These are phyloP conservation scores for Salix viminalis DNA, from an alignment of 345 rosid species.

Conservation along the genomic window DNA sequence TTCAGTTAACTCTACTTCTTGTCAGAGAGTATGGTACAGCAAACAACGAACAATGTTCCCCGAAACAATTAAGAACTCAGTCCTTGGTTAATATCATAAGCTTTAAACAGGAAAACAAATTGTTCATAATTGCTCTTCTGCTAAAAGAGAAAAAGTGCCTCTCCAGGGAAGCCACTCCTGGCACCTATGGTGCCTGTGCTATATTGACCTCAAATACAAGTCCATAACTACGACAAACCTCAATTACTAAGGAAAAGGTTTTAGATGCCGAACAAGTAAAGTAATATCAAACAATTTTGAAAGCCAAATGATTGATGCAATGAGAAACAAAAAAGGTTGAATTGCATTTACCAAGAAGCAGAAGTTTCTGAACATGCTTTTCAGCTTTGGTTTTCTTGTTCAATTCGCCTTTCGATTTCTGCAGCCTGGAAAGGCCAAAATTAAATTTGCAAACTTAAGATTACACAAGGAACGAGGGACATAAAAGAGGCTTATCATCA, in stretches of 20 bases:
- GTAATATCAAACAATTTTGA: not conserved
- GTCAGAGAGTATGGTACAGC: not conserved
- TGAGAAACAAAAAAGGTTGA: not conserved
- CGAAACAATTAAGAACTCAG: not conserved
- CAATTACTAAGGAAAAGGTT: not conserved
- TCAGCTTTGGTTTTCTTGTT: slow-evolving; percentile 92
- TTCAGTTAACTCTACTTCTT: not conserved
- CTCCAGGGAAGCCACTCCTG: slow-evolving; percentile 6
- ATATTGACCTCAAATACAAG: slow-evolving; percentile 4
- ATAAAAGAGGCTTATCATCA: slow-evolving; percentile 1
- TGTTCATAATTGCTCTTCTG: not conserved
- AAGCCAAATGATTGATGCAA: slow-evolving; percentile 1
- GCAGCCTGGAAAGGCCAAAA: slow-evolving; percentile 48
- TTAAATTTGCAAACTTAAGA: slow-evolving; percentile 2
- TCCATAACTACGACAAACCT: not conserved
- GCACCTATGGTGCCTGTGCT: not conserved
- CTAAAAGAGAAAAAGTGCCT: not conserved
- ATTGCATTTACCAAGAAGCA: slow-evolving; percentile 66
- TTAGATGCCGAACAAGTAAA: not conserved
- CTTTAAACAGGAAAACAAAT: not conserved
- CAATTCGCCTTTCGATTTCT: slow-evolving; percentile 92
- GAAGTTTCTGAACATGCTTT: slow-evolving; percentile 86
- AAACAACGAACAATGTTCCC: not conserved
- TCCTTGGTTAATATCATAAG: not conserved
- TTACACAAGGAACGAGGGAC: not conserved